phyloP scores from a whole-genome alignment of 768 basidiomycete species.

The Roridomyces roridus region DNA sequence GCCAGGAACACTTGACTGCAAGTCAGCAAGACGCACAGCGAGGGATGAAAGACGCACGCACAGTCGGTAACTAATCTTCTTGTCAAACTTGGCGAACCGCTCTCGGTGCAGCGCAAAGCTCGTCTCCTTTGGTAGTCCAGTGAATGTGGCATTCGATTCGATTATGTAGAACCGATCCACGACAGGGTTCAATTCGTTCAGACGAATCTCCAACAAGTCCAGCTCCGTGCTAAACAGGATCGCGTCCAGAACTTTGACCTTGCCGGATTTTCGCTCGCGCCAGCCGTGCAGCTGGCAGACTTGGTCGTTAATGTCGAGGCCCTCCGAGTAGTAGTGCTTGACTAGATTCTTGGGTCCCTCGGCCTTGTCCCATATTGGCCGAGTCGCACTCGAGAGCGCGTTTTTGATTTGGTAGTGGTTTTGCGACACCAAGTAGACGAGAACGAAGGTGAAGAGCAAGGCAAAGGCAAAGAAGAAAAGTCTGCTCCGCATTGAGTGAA shows the following conservation, averaged over 20 bases:
- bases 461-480: conserved; percentile 39
- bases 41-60: conserved; percentile 41
- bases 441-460: conserved; percentile 33
- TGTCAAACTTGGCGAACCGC: conserved; percentile 54
- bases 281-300: conserved; percentile 63
- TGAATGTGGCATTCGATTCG: conserved; percentile 68
- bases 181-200: conserved; percentile 63
- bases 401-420: conserved; percentile 59
- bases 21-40: neutral
- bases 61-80: conserved; percentile 61
- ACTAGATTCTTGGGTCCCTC: conserved; percentile 54
- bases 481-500: conserved; percentile 11
- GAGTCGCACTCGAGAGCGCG: conserved; percentile 58
- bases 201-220: conserved; percentile 66
- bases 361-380: conserved; percentile 64
- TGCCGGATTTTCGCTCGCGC: conserved; percentile 40
- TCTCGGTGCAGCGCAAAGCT: conserved; percentile 53
- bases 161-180: conserved; percentile 68
- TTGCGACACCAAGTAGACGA: conserved; percentile 44
- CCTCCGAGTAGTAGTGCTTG: conserved; percentile 63
- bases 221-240: conserved; percentile 69
- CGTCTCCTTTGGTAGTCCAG: conserved; percentile 60
- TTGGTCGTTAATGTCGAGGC: conserved; percentile 47
- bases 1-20: conserved; percentile 47
- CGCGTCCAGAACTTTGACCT: conserved; percentile 58